Percentiles rank a stretch among this genome's conserved stretches.
These are phyloP conservation scores for Aspergillus clavatus DNA, from an alignment of 2,329 filamentous ascomycete genomes.

Conservation along the genomic window DNA sequence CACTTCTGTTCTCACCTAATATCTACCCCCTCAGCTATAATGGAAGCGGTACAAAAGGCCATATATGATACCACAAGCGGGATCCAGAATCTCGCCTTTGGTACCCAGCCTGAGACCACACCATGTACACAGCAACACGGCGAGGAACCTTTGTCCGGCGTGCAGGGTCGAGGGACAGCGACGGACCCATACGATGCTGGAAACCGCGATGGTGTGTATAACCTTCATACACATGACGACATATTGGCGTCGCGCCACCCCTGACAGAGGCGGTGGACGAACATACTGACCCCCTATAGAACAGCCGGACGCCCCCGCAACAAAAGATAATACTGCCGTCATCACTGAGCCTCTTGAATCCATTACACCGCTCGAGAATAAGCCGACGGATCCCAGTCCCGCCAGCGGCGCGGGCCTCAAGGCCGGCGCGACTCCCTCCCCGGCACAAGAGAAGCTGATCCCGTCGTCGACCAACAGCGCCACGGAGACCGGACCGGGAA, in stretches of 20 bases:
- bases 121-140: conserved; percentile 30
- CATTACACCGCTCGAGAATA: conserved; percentile 7
- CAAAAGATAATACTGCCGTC: conserved; percentile 20
- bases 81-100: neutral
- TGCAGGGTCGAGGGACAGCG: conserved; percentile 60
- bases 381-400: conserved; percentile 4
- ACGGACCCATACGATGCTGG: conserved; percentile 75
- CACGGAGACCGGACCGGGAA: neutral
- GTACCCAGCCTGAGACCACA: neutral
- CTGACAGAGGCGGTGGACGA: no score
- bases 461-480: no score
- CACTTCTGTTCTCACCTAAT: neutral
- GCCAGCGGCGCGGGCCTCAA: conserved; percentile 5
- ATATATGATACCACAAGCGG: neutral
- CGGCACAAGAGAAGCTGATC: no score
- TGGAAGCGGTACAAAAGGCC: neutral
- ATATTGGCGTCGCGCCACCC: neutral
- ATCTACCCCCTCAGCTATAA: neutral
- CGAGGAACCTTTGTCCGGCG: conserved; percentile 67
- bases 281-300: conserved; percentile 15
- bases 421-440: no score
- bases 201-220: conserved; percentile 65
- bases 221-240: conserved; percentile 13
- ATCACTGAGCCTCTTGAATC: conserved; percentile 12
- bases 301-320: conserved; percentile 23